A percentile compares a stretch with the other conserved stretches of the same genome.
phyloP scores from a whole-genome alignment of 2,329 filamentous ascomycete genomes.

The Apiospora aurea region DNA sequence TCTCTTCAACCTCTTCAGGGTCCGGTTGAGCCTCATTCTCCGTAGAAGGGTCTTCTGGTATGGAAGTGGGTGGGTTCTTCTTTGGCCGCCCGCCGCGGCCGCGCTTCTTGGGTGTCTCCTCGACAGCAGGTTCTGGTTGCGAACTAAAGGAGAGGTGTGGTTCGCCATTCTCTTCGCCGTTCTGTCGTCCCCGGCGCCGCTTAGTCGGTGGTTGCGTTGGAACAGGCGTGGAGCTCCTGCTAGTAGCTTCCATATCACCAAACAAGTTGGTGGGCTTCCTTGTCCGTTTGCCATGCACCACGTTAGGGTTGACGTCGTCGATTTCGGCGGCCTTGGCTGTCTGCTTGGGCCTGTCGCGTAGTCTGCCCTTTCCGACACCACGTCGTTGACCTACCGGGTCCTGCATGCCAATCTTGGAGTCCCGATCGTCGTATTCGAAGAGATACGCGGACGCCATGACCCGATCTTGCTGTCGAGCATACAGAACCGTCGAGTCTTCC shows the following conservation, averaged over 20 bases:
- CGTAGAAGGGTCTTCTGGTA: constrained; percentile 32
- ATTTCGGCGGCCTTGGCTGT: constrained; percentile 66
- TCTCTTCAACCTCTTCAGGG: constrained; percentile 26
- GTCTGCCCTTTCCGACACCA: constrained; percentile 59
- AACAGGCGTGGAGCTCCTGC: constrained; percentile 59
- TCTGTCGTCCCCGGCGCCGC: constrained; percentile 36
- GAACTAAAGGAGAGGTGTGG: constrained; percentile 19
- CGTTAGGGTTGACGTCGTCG: constrained; percentile 45
- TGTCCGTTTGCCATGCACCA: constrained; percentile 60
- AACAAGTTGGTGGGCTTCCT: constrained; percentile 59
- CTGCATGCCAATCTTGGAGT: constrained; percentile 64
- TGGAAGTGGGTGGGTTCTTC: constrained; percentile 36
- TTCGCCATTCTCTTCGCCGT: constrained; percentile 25
- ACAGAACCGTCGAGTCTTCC: constrained; percentile 51
- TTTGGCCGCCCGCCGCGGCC: constrained; percentile 41
- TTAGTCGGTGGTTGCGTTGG: constrained; percentile 37
- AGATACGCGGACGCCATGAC: constrained; percentile 66
- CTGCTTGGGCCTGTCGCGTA: constrained; percentile 64
- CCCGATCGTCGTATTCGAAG: constrained; percentile 67
- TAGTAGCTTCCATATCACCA: constrained; percentile 58
- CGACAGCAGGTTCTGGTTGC: constrained; percentile 31
- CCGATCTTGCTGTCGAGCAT: constrained; percentile 58
- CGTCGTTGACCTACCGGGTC: constrained; percentile 64
- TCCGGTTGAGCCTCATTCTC: constrained; percentile 27
- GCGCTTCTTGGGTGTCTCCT: constrained; percentile 40